These are phyloP conservation scores for Climacium dendroides DNA, from an alignment of 225 moss, liverwort and hornwort species.

Conservation along the genomic window DNA sequence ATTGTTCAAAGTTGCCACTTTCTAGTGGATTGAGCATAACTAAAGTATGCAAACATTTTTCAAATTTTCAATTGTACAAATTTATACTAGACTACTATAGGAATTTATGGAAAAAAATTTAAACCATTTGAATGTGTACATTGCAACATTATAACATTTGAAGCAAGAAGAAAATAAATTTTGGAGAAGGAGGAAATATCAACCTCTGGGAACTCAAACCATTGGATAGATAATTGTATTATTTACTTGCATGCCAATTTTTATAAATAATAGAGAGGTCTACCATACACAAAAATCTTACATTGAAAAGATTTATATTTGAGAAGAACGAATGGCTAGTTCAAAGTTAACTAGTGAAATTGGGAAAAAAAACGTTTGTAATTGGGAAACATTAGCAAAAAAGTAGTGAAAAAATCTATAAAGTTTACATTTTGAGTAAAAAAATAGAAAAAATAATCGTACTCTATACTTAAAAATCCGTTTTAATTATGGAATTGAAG, in stretches of 20 bases:
- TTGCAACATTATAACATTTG: neutral
- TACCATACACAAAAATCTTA: neutral
- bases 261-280: too few relatives aligned
- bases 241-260: neutral
- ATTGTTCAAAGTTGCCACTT: neutral
- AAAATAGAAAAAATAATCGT: too few relatives aligned
- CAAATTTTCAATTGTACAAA: neutral
- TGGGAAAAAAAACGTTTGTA: too few relatives aligned
- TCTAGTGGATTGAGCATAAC: neutral
- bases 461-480: too few relatives aligned
- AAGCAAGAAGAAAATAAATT: neutral
- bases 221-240: neutral
- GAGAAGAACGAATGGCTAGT: too few relatives aligned
- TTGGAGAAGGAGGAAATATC: too few relatives aligned
- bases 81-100: neutral
- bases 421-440: too few relatives aligned
- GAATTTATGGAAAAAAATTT: fast-evolving
- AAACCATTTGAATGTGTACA: fast-evolving
- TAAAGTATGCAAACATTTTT: neutral
- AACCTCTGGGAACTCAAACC: neutral
- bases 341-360: too few relatives aligned
- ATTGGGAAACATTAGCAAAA: too few relatives aligned
- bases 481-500: too few relatives aligned
- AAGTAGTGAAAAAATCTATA: too few relatives aligned
- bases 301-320: neutral